Base-by-base conservation (phyloP, 768 basidiomycete species). In the Hydnum rufescens region DNA sequence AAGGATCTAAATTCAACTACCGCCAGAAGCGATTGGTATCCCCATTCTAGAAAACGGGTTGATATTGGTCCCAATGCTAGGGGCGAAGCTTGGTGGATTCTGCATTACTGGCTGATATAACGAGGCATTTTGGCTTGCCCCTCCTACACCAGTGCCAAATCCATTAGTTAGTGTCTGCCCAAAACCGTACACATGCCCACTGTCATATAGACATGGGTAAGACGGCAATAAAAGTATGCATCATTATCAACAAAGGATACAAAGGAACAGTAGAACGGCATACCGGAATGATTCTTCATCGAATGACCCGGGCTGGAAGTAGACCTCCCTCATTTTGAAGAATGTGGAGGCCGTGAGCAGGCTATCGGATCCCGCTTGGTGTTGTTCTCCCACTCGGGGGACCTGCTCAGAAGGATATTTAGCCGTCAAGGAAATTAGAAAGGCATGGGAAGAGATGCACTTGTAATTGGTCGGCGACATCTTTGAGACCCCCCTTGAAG, bases 321-420 rank as follows among this genome's bases (percentile, higher is more conserved):
- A 96, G 16, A 82, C 65, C 58, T 88, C 79, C 28, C 86, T 78
- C 75, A 96, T 86, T 65, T 90, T 85, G 80, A 97, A 97, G 68
- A 96, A 97, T 0, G 87, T 87, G 2, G 82, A 78, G 2, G 89
- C 78, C 4, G 92, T 96, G 44, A 99, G 74, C 39, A 97, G 78
- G 13, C 85, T 88, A 63, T 97, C 95, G n/a, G 88, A 92, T 13
- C 95, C 93, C 5, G 93, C 90, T 68, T 95, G 93, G 65, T 95
- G 90, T 52, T 88, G 85, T 22, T 78, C 74, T 3, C 88, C 89
- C 64, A 89, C 85, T 42, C 92, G 77, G 66, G 80, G 71, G 28
- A 95, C 82, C 90, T 93, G 60, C n/a, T n/a, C n/a, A 2, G 8
- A 26, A 49, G 50, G 34, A 13, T 39, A 31, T 49, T 52, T 54